These are phyloP conservation scores for Dioscorea alata DNA, from an alignment of 106 monocot genomes.

Conservation along the genomic window DNA sequence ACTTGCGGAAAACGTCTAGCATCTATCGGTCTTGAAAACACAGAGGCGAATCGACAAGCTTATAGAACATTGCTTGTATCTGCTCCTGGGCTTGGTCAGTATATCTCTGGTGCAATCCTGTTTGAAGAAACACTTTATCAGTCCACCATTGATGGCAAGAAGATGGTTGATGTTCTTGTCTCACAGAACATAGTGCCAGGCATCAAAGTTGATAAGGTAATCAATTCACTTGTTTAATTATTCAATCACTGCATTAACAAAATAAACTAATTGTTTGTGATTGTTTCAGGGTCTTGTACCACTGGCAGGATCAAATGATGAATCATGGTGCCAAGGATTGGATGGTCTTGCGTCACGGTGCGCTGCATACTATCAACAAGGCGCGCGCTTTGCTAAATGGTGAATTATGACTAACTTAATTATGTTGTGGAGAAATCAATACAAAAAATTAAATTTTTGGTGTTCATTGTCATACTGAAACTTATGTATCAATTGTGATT, in stretches of 20 bases:
- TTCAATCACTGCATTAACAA: not conserved
- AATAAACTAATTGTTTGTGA: not conserved
- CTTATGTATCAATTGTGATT: not conserved
- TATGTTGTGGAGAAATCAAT: not conserved
- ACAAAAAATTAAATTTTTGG: not conserved
- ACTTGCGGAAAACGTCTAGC: slow-evolving; percentile 93
- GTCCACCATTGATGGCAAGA: slow-evolving; percentile 70
- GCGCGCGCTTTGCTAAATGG: slow-evolving; percentile 96
- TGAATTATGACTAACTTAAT: slow-evolving; percentile 8
- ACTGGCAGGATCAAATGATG: slow-evolving; percentile 78
- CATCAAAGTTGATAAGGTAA: slow-evolving; percentile 98
- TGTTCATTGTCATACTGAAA: not conserved
- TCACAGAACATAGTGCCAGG: slow-evolving; percentile 79
- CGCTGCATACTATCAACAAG: slow-evolving; percentile 88
- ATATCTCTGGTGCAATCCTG: slow-evolving; percentile 91
- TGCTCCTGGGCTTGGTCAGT: slow-evolving; percentile 72
- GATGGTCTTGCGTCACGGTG: slow-evolving; percentile 75
- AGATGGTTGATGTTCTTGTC: slow-evolving; percentile 88
- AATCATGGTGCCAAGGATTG: slow-evolving; percentile 96
- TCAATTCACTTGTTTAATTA: not conserved
- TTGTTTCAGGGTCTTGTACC: slow-evolving; percentile 83
- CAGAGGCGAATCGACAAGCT: slow-evolving; percentile 87
- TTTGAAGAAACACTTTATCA: slow-evolving; percentile 97
- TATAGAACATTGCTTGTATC: slow-evolving; percentile 83
- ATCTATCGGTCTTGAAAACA: slow-evolving; percentile 93